Conservation (phyloP, 495 filamentous ascomycete species). For the Penicillium pancosmium region DNA sequence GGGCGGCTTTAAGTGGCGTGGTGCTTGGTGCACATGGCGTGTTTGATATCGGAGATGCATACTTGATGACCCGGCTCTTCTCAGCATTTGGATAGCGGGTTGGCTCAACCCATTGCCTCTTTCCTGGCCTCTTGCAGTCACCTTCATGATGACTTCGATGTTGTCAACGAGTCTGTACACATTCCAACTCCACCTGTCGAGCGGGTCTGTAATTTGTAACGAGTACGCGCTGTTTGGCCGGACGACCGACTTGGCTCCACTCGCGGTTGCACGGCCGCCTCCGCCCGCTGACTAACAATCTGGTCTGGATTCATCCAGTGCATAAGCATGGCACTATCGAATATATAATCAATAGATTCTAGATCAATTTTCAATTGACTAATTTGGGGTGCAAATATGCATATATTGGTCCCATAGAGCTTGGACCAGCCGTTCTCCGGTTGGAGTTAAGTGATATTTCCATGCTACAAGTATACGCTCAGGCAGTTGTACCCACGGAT, state of each 20-base stretch:
- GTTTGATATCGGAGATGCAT: not conserved
- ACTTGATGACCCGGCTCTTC: not conserved
- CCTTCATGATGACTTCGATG: not conserved
- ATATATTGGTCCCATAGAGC: too few relatives aligned
- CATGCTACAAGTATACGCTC: too few relatives aligned
- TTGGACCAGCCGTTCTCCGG: too few relatives aligned
- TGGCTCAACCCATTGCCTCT: not conserved
- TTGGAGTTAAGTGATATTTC: too few relatives aligned
- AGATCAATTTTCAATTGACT: too few relatives aligned
- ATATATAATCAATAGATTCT: too few relatives aligned
- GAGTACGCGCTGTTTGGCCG: conserved; percentile 32
- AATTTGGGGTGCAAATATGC: too few relatives aligned
- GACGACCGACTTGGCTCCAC: conserved; percentile 19
- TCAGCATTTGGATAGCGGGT: not conserved
- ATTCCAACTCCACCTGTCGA: conserved; percentile 8
- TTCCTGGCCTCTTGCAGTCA: not conserved
- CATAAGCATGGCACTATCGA: not conserved
- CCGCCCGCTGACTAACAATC: conserved; percentile 12
- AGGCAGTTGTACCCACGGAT: too few relatives aligned
- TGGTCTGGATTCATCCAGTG: conserved; percentile 6
- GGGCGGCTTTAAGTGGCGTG: not conserved
- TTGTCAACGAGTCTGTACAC: conserved; percentile 5
- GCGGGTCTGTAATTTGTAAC: conserved; percentile 24
- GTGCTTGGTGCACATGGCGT: not conserved
- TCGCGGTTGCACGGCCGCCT: conserved; percentile 11